Base-by-base conservation (phyloP, 257 asterid genomes). In the Solanum tarijense region DNA sequence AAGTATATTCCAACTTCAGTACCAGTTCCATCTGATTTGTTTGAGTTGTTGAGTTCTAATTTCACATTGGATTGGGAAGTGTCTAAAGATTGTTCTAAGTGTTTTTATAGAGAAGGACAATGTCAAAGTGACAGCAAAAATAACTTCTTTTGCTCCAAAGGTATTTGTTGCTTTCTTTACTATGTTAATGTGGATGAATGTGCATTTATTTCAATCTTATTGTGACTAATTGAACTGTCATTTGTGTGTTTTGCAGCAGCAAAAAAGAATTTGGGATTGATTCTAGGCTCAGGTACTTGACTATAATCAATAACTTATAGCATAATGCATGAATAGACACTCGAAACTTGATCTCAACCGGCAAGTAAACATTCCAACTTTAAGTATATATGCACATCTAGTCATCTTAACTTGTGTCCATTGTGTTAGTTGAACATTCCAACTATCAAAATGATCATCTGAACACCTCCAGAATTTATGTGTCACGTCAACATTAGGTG, bases 1-100 rank as follows among this genome's bases (percentile, higher is more conserved):
- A 82, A 52, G 86, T 82, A 5, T 82, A 32, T 14, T 46, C 5
- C 85, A 18, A 25, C 85, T 29, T 3, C 43, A 48, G 43, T 10
- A 48, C 43, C 31, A 31, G 38, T 29, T 29, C 21, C 86, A 48
- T 18, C 5, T 82, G 69, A 82, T 82, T 82, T 82, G 86, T 82
- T 82, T 31, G 86, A 29, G 4, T 5, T 82, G 29, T 82, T 82
- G 34, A 82, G 7, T 82, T 48, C 68, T 29, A 82, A 82, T 31
- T 82, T 82, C 43, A 82, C 66, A 52, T 82, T 82, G 12, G 86
- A 82, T 82, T 82, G 86, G 86, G 86, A 82, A 9, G 86, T 82
- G 0, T 48, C 86, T 43, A 48, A 52, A 82, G 69, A 29, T 48
- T 82, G 86, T 82, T 82, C 43, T 0, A 20, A 82, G 66, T 82